Evolutionary conservation across 2,329 filamentous ascomycete species (phyloP).

Genomic region (Phyllosticta ampelicida): DNA sequence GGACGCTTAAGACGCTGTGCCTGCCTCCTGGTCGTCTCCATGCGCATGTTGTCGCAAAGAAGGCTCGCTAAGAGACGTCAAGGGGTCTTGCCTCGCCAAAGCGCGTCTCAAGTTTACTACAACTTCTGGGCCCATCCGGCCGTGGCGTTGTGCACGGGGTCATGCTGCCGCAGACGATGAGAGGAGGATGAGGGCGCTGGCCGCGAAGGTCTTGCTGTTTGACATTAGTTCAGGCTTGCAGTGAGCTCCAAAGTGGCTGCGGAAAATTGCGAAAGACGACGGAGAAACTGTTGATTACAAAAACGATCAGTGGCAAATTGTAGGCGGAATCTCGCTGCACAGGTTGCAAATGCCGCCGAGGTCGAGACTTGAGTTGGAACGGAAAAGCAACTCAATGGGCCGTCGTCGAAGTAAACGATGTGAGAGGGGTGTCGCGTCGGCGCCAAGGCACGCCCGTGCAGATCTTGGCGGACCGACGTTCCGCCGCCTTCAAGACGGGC

Average conservation of each 20-base stretch:
- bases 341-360: not conserved
- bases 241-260: not conserved
- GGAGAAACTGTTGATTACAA: not conserved
- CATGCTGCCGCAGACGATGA: slow-evolving; percentile 2
- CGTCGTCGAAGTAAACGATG: not conserved
- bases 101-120: slow-evolving; percentile 8
- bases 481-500: not conserved
- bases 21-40: slow-evolving; percentile 6
- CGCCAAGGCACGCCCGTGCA: not conserved
- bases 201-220: not conserved
- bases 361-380: not conserved
- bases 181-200: not conserved
- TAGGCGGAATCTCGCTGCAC: not conserved
- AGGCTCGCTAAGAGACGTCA: not conserved
- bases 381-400: not conserved
- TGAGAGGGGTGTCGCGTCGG: not conserved
- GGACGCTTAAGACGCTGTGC: slow-evolving; percentile 7
- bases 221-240: not conserved
- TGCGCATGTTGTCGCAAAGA: slow-evolving; percentile 5
- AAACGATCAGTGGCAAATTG: not conserved
- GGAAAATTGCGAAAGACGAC: not conserved
- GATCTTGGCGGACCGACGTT: not conserved
- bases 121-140: slow-evolving; percentile 1
- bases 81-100: not conserved
- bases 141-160: not conserved